Evolutionary conservation across 108 stramenopile species (phyloP).

Genomic region (Pseudonitzschia pungens): DNA sequence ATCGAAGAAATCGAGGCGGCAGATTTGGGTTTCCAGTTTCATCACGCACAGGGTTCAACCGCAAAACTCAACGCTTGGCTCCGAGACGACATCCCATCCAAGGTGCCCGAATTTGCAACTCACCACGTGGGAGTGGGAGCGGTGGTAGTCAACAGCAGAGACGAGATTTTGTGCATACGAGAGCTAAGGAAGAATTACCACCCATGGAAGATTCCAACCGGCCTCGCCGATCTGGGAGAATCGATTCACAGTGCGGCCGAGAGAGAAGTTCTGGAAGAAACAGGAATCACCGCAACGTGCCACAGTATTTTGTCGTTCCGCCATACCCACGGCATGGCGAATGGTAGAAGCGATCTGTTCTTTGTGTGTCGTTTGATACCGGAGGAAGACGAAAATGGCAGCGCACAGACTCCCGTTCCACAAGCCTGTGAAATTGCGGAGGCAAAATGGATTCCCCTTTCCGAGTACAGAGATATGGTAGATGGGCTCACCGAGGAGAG

Average conservation of each 20-base stretch:
- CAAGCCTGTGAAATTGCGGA: constrained; percentile 72
- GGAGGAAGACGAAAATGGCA: constrained; percentile 42
- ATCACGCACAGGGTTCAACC: constrained; percentile 56
- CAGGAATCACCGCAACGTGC: constrained; percentile 71
- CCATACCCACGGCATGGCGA: constrained; percentile 74
- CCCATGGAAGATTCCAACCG: constrained; percentile 89
- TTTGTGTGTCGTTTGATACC: constrained; percentile 80
- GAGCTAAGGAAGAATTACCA: constrained; percentile 70
- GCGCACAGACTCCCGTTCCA: constrained; percentile 52
- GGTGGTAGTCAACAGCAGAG: constrained; percentile 56
- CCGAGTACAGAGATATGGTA: constrained; percentile 65
- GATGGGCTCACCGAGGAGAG: constrained; percentile 38
- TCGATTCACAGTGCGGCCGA: constrained; percentile 67
- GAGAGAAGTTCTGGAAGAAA: constrained; percentile 90
- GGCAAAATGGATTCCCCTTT: constrained; percentile 64
- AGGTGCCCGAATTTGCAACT: constrained; percentile 76
- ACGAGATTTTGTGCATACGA: constrained; percentile 76
- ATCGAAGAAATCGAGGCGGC: constrained; percentile 45
- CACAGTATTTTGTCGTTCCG: constrained; percentile 72
- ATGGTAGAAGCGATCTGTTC: constrained; percentile 74
- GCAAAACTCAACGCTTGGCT: constrained; percentile 69
- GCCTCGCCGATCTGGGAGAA: constrained; percentile 81
- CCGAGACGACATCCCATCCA: constrained; percentile 34
- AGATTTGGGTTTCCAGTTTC: constrained; percentile 51
- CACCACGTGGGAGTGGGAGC: constrained; percentile 76